Percentiles rank a stretch among this genome's conserved stretches.
Evolutionary conservation across 1,139 yeast genomes (phyloP).

Genomic region (Nakaseomyces kungkrabaensis): DNA sequence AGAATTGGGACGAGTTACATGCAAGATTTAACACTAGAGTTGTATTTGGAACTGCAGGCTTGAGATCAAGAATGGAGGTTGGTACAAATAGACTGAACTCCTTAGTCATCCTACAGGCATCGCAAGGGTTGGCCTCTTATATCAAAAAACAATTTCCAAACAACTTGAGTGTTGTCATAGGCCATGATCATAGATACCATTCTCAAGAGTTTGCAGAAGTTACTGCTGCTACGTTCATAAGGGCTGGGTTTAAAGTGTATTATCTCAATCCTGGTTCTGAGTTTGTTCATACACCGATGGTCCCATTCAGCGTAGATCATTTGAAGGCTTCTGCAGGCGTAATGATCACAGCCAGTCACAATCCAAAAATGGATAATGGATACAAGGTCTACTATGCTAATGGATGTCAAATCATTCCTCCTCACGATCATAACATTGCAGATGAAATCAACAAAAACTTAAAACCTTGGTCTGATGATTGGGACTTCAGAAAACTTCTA

Average conservation of each 20-base stretch:
- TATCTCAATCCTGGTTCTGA: slow-evolving; percentile 42
- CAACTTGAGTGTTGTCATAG: slow-evolving; percentile 56
- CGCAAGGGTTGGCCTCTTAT: slow-evolving; percentile 78
- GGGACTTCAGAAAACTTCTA: slow-evolving; percentile 40
- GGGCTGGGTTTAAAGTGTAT: slow-evolving; percentile 61
- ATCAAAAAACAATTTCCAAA: slow-evolving; percentile 32
- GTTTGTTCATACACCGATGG: slow-evolving; percentile 78
- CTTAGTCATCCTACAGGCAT: slow-evolving; percentile 80
- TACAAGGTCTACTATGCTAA: slow-evolving; percentile 89
- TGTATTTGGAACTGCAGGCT: slow-evolving; percentile 89
- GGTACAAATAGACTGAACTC: slow-evolving; percentile 87
- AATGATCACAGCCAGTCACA: slow-evolving; percentile 95
- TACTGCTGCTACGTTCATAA: slow-evolving; percentile 63
- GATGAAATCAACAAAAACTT: slow-evolving; percentile 48
- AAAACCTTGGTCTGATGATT: slow-evolving; percentile 44
- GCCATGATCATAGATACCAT: slow-evolving; percentile 84
- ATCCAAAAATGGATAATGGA: slow-evolving; percentile 89
- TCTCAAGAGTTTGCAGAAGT: slow-evolving; percentile 73
- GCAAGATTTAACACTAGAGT: slow-evolving; percentile 43
- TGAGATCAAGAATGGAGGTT: slow-evolving; percentile 79
- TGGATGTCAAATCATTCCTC: slow-evolving; percentile 94
- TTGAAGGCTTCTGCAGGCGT: slow-evolving; percentile 68
- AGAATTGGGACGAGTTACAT: slow-evolving; percentile 40
- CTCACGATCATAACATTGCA: slow-evolving; percentile 73
- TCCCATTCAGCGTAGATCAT: slow-evolving; percentile 72